Conservation (phyloP, 768 basidiomycete species). For the Exidia glandulosa region DNA sequence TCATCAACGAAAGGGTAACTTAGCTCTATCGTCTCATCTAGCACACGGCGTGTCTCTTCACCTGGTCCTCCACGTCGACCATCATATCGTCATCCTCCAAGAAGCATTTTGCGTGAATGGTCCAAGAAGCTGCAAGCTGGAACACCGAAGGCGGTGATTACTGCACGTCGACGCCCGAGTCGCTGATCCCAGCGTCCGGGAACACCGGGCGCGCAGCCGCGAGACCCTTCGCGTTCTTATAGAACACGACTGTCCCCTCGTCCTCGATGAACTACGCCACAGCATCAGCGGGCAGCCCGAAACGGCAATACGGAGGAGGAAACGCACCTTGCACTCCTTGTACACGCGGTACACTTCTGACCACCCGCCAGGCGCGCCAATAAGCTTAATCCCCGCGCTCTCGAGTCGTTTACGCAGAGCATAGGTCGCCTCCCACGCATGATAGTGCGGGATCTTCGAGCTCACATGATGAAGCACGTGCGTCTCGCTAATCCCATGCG, state of each 20-base stretch:
- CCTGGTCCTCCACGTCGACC: no score
- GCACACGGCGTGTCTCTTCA: no score
- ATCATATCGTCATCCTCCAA: no score
- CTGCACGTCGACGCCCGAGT: constrained; percentile 56
- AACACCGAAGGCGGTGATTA: no score
- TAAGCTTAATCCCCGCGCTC: constrained; percentile 45
- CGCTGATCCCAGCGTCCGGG: constrained; percentile 43
- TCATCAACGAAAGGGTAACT: no score
- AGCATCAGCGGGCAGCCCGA: constrained; percentile 14
- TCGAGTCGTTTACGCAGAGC: constrained; percentile 71
- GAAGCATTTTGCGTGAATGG: no score
- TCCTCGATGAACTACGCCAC: constrained; percentile 98
- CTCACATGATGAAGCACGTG: constrained; percentile 87
- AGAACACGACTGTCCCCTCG: constrained; percentile 82
- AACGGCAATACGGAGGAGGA: constrained; percentile 21
- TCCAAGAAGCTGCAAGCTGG: no score
- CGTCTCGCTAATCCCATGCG: constrained; percentile 90
- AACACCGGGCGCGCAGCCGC: constrained; percentile 60
- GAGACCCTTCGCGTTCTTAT: constrained; percentile 76
- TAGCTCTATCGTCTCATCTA: no score
- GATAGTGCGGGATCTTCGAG: constrained; percentile 94
- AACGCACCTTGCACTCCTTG: constrained; percentile 74
- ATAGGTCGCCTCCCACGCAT: constrained; percentile 86
- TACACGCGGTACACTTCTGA: constrained; percentile 67
- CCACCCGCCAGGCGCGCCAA: constrained; percentile 73